phyloP scores from a whole-genome alignment of 768 basidiomycete genomes.

The Tylopilus felleus region DNA sequence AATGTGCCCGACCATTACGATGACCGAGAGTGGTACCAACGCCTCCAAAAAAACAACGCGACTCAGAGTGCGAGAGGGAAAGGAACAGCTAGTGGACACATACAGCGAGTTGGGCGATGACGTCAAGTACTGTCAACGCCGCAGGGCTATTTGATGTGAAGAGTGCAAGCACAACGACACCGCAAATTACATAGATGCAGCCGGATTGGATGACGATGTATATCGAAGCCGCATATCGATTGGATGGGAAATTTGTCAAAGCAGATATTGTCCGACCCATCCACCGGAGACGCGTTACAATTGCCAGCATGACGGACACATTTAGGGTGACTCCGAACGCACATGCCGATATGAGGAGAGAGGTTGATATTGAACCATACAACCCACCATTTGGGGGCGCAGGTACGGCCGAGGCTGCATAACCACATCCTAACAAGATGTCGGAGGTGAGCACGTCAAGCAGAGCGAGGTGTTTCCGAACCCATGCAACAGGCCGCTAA shows the following conservation, averaged over 20 bases:
- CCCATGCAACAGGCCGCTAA: background rate
- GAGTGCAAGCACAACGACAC: background rate
- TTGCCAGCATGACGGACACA: background rate
- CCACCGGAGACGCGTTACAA: background rate
- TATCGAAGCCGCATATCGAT: background rate
- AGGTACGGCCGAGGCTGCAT: background rate
- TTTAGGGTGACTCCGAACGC: background rate
- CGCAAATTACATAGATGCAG: background rate
- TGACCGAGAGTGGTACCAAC: background rate
- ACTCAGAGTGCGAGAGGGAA: background rate
- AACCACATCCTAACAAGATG: background rate
- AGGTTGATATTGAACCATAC: background rate
- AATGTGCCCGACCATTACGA: background rate
- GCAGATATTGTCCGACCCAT: background rate
- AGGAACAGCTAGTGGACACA: background rate
- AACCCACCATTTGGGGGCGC: background rate
- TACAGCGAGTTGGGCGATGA: background rate
- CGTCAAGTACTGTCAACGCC: background rate
- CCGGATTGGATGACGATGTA: background rate
- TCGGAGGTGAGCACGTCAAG: background rate
- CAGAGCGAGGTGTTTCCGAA: background rate
- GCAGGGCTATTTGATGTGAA: background rate
- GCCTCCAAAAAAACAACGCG: background rate
- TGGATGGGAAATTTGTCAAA: background rate
- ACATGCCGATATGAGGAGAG: background rate